Evolutionary conservation across 2,329 filamentous ascomycete species (phyloP).

Genomic region (Periconia sp.): DNA sequence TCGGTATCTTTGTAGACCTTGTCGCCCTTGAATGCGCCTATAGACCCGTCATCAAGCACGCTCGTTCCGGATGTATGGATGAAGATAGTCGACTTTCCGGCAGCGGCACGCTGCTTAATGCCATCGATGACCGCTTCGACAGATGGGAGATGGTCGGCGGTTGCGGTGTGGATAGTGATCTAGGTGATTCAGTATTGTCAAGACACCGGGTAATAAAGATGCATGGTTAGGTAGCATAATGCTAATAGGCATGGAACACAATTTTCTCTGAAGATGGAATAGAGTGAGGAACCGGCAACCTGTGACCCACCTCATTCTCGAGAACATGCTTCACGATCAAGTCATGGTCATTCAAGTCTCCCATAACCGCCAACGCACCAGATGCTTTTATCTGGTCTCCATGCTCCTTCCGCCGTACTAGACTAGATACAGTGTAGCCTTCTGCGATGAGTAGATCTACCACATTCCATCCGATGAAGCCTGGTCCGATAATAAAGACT

Average conservation of each 20-base stretch:
- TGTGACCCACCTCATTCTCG: conserved; percentile 40
- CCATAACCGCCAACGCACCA: conserved; percentile 47
- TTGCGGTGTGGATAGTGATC: conserved; percentile 55
- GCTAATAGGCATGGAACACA: too few species aligned
- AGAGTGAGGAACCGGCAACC: neutral
- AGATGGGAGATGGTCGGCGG: conserved; percentile 55
- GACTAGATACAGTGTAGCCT: conserved; percentile 51
- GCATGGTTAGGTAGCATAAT: too few species aligned
- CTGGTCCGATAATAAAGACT: conserved; percentile 54
- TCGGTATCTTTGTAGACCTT: conserved; percentile 53
- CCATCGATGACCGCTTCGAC: conserved; percentile 54
- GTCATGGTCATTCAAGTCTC: conserved; percentile 47
- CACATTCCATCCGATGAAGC: conserved; percentile 57
- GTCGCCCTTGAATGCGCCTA: conserved; percentile 35
- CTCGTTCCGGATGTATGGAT: conserved; percentile 57
- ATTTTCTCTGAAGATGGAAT: neutral
- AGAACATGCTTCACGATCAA: conserved; percentile 47
- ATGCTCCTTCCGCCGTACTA: conserved; percentile 49
- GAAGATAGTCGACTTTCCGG: conserved; percentile 50
- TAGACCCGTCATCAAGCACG: conserved; percentile 47
- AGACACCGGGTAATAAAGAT: too few species aligned
- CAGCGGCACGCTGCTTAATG: conserved; percentile 46
- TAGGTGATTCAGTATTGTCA: neutral
- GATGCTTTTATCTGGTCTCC: conserved; percentile 44
- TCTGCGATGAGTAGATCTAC: conserved; percentile 52